Conservation (phyloP, 179 eudicot genomes). For the Camellia oleifera region DNA sequence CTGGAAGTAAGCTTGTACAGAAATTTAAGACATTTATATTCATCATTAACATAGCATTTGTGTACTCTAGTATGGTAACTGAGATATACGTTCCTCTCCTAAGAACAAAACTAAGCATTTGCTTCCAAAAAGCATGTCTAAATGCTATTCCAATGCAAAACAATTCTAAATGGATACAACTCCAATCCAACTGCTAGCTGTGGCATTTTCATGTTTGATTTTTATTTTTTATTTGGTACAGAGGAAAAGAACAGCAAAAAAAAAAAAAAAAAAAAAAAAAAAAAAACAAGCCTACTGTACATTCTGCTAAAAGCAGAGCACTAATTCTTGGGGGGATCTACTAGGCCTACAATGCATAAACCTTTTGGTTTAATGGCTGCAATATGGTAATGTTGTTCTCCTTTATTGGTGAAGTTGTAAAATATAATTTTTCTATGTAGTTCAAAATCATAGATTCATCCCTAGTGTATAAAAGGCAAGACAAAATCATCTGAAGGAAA, state of each 20-base stretch:
- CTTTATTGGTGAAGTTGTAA: too few relatives aligned
- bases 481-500: too few relatives aligned
- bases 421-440: too few relatives aligned
- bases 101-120: not conserved
- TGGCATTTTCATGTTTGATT: not conserved
- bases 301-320: not conserved
- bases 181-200: not conserved
- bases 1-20: conserved; percentile 1
- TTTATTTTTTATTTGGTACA: not conserved
- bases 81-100: not conserved
- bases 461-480: too few relatives aligned
- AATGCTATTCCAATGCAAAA: not conserved
- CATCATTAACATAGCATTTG: not conserved
- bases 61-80: not conserved
- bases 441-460: too few relatives aligned
- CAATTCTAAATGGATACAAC: not conserved
- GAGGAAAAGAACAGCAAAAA: not conserved
- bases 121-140: too few relatives aligned
- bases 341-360: not conserved
- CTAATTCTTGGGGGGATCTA: not conserved
- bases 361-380: not conserved
- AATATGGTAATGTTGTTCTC: not conserved
- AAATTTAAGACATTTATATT: conserved; percentile 1
- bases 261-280: too few relatives aligned
- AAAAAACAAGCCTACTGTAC: too few relatives aligned